Evolutionary conservation across 1,284 basidiomycete genomes (phyloP), one percentile per base, ranked within the genome.

Genomic region (Jaminaea rosea): DNA sequence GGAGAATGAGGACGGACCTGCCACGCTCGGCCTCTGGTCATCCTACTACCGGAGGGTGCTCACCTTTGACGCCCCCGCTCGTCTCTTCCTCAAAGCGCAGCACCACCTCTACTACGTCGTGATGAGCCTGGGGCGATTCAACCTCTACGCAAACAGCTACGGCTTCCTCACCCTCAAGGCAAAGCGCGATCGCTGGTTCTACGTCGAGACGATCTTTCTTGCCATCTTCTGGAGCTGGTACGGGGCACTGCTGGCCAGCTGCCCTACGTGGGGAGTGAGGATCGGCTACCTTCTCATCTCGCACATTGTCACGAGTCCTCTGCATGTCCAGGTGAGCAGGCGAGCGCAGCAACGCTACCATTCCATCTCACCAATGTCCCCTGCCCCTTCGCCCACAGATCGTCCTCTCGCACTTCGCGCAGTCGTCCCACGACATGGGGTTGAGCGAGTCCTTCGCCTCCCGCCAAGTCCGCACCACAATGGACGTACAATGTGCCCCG

Each of bases 331-430:
- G 80, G 77, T 78, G 42, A 54, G 75, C 59, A 21, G 13, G 26
- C 15, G n/a, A n/a, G 32, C n/a, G n/a, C n/a, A n/a, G n/a, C n/a
- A n/a, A n/a, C n/a, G n/a, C n/a, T n/a, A n/a, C n/a, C n/a, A n/a
- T n/a, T n/a, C n/a, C n/a, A n/a, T n/a, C n/a, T n/a, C n/a, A n/a
- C n/a, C n/a, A n/a, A n/a, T n/a, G n/a, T n/a, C n/a, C n/a, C 19
- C 19, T 19, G 11, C 21, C 26, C 0, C 23, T 19, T 5, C 62
- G 57, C 31, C 47, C 56, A 1, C 71, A 96, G 88, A 98, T 98
- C 65, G 92, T 97, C 1, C 82, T 98, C 21, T 97, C 92, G 2
- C 93, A 98, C 77, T 98, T 94, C 76, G 88, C 88, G 41, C 92
- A 94, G 78, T 91, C 91, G 6, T 92, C 90, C 1, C 85, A 80